Evolutionary conservation across 345 rosid species (phyloP).

Genomic region (Ailanthus altissimus): DNA sequence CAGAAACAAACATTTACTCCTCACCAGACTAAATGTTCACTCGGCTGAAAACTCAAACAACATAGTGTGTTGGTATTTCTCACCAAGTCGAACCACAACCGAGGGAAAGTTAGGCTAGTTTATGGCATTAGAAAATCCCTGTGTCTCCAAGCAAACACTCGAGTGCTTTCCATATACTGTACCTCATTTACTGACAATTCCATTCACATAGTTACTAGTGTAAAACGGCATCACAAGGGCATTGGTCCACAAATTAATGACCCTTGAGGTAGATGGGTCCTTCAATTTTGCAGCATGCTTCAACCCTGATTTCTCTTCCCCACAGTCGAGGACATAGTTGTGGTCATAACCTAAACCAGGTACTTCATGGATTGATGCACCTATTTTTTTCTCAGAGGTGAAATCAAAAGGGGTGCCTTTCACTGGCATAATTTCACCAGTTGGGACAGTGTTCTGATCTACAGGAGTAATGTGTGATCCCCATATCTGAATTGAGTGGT

Average conservation of each 20-base stretch:
- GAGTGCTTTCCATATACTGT: conserved; percentile 83
- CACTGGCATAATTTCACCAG: conserved; percentile 74
- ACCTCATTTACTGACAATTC: conserved; percentile 71
- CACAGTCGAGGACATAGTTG: conserved; percentile 76
- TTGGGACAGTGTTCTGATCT: conserved; percentile 74
- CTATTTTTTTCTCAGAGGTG: conserved; percentile 67
- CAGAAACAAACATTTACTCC: conserved; percentile 5
- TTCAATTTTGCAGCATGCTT: conserved; percentile 69
- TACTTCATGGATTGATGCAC: conserved; percentile 65
- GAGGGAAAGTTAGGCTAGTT: conserved; percentile 83
- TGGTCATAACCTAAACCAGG: conserved; percentile 85
- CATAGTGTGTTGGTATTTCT: conserved; percentile 76
- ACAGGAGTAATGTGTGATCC: conserved; percentile 85
- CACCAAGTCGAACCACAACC: conserved; percentile 74
- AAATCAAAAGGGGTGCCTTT: conserved; percentile 89
- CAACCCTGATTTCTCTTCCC: conserved; percentile 65
- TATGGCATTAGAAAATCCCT: conserved; percentile 86
- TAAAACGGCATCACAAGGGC: conserved; percentile 91
- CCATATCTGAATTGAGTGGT: conserved; percentile 74
- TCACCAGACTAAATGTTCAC: conserved; percentile 24
- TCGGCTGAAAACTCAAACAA: conserved; percentile 73
- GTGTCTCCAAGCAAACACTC: conserved; percentile 86
- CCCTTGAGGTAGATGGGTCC: conserved; percentile 68
- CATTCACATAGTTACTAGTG: conserved; percentile 78
- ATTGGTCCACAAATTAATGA: conserved; percentile 78